Evolutionary conservation across 2,329 filamentous ascomycete genomes (phyloP), one percentile per base, ranked within the genome.

Genomic region (Tricladium varicosporioides): DNA sequence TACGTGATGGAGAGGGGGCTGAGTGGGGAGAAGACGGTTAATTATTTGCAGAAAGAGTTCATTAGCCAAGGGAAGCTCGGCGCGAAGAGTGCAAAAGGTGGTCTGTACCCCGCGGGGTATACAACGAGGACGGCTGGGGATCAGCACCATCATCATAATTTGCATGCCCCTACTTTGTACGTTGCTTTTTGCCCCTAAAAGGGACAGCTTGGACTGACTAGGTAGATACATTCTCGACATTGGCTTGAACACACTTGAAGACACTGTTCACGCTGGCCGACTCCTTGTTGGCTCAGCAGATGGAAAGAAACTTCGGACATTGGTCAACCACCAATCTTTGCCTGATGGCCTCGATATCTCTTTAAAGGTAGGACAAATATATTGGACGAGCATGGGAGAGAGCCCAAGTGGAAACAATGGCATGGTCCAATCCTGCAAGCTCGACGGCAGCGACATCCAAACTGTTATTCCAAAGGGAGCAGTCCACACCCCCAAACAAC

Each of bases 321-420:
- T 65, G 5, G 57, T 63, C 14, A 57, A 58, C 2, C 58, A 53
- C 2, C 54, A 61, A 49, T 52, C 54, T 43, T 65, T 75, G 5
- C 78, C 78, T 1, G 78, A 80, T 51, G 78, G 79, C 0, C 72
- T 81, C 13, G 73, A 72, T 14, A 65, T 78, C 2, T 72, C 71
- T 15, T 50, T 60, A 1, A 48, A 60, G 0, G 64, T 59, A 0
- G 67, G 68, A 2, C 71, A 73, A 33, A 70, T 81, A 16, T 80
- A 78, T 63, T 81, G 78, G 78, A 79, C 78, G 2, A 73, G 71
- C 61, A 81, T 81, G 79, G 79, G 79, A 0, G 48, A n/a, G 10
- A 13, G 66, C 1, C 73, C 72, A 0, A 19, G 22, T 2, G 19
- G 44, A 14, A 60, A 64, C 45, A 48, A 58, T 31, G 63, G 63